A percentile compares a stretch with the other conserved stretches of the same genome.
Conservation (phyloP, 163 green algal genomes). For the Botryococcus braunii region DNA sequence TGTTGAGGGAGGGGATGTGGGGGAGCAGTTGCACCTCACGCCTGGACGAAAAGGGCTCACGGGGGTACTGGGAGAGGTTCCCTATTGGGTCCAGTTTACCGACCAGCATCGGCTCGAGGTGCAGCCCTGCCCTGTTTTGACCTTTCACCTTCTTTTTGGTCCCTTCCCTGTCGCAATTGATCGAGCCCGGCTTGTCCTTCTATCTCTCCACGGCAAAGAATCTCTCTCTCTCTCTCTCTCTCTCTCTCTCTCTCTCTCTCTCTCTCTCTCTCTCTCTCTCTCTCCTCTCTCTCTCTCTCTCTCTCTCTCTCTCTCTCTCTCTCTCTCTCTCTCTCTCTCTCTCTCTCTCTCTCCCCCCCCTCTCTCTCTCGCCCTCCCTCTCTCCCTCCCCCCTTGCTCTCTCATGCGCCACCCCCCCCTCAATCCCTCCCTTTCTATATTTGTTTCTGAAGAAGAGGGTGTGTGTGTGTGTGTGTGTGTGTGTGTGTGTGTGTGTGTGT, state of each 20-base stretch:
- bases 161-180: background rate
- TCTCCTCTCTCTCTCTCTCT: too few relatives aligned
- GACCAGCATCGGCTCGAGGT: constrained; percentile 65
- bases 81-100: constrained; percentile 55
- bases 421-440: too few relatives aligned
- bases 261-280: background rate
- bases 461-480: too few relatives aligned
- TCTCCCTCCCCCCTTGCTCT: too few relatives aligned
- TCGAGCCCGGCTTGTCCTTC: background rate
- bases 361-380: too few relatives aligned
- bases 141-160: background rate
- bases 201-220: background rate
- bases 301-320: too few relatives aligned
- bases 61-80: constrained; percentile 43
- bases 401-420: too few relatives aligned
- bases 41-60: constrained; percentile 58
- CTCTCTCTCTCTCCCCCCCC: too few relatives aligned
- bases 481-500: too few relatives aligned
- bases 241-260: background rate
- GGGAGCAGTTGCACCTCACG: constrained; percentile 33
- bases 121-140: background rate
- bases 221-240: background rate
- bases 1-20: background rate
- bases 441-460: too few relatives aligned
- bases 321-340: too few relatives aligned